Conservation (phyloP, 192 early-diverging fungal genomes). For the Coemansia sp. region DNA sequence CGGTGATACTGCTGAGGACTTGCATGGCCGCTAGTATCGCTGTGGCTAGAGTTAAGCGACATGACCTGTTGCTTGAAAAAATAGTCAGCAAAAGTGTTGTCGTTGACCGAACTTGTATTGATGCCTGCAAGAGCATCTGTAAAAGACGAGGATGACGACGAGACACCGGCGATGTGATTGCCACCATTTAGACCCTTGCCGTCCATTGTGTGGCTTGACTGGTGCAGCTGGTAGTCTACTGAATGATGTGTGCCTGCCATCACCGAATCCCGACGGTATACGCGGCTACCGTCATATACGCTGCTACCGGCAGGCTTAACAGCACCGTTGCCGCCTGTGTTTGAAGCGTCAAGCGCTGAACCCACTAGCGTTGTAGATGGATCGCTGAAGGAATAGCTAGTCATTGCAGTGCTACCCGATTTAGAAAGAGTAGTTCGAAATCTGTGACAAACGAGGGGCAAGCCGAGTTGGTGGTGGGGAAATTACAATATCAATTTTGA, state of each 20-base stretch:
- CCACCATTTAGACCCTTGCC: neutral
- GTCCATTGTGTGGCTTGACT: conserved; percentile 10
- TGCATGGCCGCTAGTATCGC: neutral
- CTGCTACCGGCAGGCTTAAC: conserved; percentile 1
- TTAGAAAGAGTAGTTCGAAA: neutral
- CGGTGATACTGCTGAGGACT: conserved; percentile 6
- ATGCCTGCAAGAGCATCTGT: conserved; percentile 14
- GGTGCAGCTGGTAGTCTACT: conserved; percentile 13
- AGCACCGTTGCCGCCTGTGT: conserved; percentile 2
- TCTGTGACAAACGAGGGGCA: neutral
- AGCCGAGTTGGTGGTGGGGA: neutral
- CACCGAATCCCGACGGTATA: conserved; percentile 33
- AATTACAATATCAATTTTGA: neutral
- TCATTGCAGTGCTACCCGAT: conserved; percentile 16
- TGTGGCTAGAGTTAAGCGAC: conserved; percentile 1
- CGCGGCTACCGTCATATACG: conserved; percentile 15
- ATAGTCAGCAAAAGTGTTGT: conserved; percentile 37
- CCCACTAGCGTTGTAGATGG: conserved; percentile 35
- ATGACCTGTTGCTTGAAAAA: conserved; percentile 43
- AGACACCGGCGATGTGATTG: neutral
- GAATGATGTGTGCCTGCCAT: conserved; percentile 16
- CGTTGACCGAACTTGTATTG: conserved; percentile 12
- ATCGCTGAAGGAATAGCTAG: conserved; percentile 44
- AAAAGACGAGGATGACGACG: conserved; percentile 16
- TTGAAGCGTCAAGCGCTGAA: conserved; percentile 14